phyloP scores from a whole-genome alignment of 2,329 filamentous ascomycete genomes.

The Tolypocladium guangdongense region DNA sequence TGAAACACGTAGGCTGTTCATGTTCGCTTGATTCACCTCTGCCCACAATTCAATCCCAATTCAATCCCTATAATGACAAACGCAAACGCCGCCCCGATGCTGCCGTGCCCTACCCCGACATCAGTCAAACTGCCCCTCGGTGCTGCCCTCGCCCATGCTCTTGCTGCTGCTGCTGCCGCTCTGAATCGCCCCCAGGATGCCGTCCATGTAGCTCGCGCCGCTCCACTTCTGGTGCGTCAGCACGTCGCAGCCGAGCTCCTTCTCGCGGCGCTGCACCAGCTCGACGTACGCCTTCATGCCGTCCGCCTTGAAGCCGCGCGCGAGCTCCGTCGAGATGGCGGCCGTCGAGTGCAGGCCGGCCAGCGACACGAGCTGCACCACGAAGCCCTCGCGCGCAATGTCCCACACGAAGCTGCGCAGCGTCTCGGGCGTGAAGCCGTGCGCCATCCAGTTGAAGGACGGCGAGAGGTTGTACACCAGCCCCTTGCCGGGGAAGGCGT shows the following conservation, averaged over 20 bases:
- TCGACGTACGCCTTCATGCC: slow-evolving; percentile 99
- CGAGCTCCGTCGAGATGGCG: slow-evolving; percentile 60
- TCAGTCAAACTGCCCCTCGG: slow-evolving; percentile 56
- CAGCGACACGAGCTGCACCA: slow-evolving; percentile 55
- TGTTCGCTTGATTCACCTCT: background rate
- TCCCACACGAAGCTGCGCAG: slow-evolving; percentile 95
- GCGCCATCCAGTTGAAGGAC: slow-evolving; percentile 97
- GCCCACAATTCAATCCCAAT: too few relatives aligned
- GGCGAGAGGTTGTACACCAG: slow-evolving; percentile 95
- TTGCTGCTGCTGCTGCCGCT: slow-evolving; percentile 80
- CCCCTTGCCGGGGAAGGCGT: slow-evolving; percentile 63
- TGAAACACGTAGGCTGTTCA: background rate
- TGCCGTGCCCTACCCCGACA: background rate
- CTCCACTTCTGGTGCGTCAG: slow-evolving; percentile 88
- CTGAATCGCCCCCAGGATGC: slow-evolving; percentile 80
- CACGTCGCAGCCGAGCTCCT: slow-evolving; percentile 85
- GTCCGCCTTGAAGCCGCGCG: slow-evolving; percentile 71
- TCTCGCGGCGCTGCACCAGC: slow-evolving; percentile 78
- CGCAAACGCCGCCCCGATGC: background rate
- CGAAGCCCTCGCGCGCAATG: slow-evolving; percentile 77
- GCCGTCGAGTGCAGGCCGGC: slow-evolving; percentile 57
- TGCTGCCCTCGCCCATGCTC: slow-evolving; percentile 94
- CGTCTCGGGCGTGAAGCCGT: slow-evolving; percentile 75
- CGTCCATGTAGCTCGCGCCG: slow-evolving; percentile 64
- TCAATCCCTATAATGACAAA: background rate